Conservation (phyloP, 495 filamentous ascomycete species). For the Aspergillus ostianus region DNA sequence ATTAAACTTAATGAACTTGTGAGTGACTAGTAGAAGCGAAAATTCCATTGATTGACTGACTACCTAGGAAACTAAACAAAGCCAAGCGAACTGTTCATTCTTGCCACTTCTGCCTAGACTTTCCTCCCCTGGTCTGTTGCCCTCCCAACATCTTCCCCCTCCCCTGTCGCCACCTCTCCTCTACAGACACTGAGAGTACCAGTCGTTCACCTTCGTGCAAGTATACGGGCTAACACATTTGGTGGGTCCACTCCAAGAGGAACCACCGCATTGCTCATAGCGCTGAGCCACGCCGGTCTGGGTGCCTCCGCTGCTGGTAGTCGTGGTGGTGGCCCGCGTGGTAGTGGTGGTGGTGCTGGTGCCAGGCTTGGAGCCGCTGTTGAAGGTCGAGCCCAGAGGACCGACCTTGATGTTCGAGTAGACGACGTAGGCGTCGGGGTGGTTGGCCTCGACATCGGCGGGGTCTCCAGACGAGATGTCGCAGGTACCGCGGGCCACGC, state of each 20-base stretch:
- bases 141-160: neutral
- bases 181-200: slow-evolving; percentile 41
- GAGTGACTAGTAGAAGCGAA: too few species aligned
- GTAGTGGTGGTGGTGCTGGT: slow-evolving; percentile 14
- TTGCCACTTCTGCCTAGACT: neutral
- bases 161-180: neutral
- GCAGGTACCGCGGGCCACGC: slow-evolving; percentile 67
- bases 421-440: slow-evolving; percentile 55
- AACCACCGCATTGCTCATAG: slow-evolving; percentile 48
- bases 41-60: neutral
- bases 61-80: neutral
- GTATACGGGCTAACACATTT: slow-evolving; percentile 38
- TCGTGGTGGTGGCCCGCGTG: slow-evolving; percentile 12
- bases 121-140: neutral
- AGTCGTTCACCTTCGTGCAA: slow-evolving; percentile 37
- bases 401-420: slow-evolving; percentile 71
- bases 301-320: slow-evolving; percentile 22
- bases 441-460: slow-evolving; percentile 53
- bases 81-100: neutral
- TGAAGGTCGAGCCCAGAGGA: slow-evolving; percentile 62
- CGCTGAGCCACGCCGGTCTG: slow-evolving; percentile 20
- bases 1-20: too few species aligned
- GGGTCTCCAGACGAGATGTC: slow-evolving; percentile 58
- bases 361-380: slow-evolving; percentile 3
- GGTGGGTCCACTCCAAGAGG: slow-evolving; percentile 37